Evolutionary conservation across 2,329 filamentous ascomycete genomes (phyloP), one percentile per base, ranked within the genome.

Genomic region (Thermothelomyces thermophilus): DNA sequence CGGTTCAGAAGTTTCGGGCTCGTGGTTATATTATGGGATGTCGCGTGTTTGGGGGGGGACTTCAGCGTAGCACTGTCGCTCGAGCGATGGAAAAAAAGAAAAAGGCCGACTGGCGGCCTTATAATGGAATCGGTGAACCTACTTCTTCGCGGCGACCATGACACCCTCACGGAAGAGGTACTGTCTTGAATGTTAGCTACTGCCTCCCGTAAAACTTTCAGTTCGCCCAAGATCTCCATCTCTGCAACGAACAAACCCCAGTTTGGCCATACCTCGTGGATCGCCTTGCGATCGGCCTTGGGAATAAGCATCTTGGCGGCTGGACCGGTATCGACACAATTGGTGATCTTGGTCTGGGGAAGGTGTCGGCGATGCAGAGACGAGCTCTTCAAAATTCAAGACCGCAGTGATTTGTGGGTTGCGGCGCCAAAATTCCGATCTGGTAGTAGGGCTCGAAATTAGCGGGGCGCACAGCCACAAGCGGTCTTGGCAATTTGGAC

Each of bases 261-360:
- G 51, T 17, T 44, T 46, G 24, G 33, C 35, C 61, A 47, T 61
- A 63, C 61, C 77, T 85, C 91, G 84, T 98, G 93, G 79, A 98
- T 97, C 86, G 90, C 89, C 88, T 98, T 98, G 81, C 94, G 90
- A 81, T 98, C 93, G 76, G 89, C 87, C 86, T 97, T 97, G 74
- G 93, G 93, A 76, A 98, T 98, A 82, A 98, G 86, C 93, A 82
- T 82, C 86, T 90, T 80, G 73, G 71, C 73, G 73, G 72, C 74
- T 71, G 66, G 54, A 51, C 54, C 56, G 53, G 54, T 56, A 49
- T 57, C 55, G 57, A 59, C 59, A 59, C 59, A 56, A 55, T 56
- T 58, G 68, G 70, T 72, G 74, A 80, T 75, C 74, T 74, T 65
- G 64, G 62, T 67, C 67, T 75, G 68, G 67, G 62, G 61, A 65